Base-by-base conservation (phyloP, 345 rosid genomes). In the Camelina sativa region DNA sequence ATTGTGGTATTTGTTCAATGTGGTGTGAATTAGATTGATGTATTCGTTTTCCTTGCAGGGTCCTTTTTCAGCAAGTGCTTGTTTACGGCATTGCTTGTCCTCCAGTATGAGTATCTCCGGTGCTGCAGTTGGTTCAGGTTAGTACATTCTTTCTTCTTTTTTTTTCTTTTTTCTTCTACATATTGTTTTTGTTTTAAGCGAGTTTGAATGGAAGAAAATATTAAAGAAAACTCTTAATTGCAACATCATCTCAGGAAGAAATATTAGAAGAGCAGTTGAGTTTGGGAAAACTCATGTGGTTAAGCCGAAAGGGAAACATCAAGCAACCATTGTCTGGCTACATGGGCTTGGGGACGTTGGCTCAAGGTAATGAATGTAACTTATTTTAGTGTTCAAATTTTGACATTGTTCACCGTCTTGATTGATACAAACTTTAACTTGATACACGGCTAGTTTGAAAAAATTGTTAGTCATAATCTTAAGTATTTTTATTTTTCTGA, bases 331-430 rank as follows among this genome's bases (percentile, higher is more conserved):
- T 54, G 97, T 94, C 54, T 94, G 98, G 98, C 88, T 91, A 35
- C 98, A 94, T 81, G 98, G 97, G 19, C 96, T 91, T 80, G 98
- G 97, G 12, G 97, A 91, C 82, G 88, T 88, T 74, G 98, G 98
- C 67, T 87, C 92, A 0, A 90, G 97, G 98, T 94, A 84, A 56
- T 46, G 59, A 47, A 4, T 57, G 7, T 59, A 6, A 50, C 65
- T 61, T 12, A n/a, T 63, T 69, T 56, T 44, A 59, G 74, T 30
- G 73, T 69, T 76, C 65, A 17, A 67, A 70, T 46, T 34, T 13
- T 59, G 16, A 65, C 46, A 64, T 55, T 5, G 3, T 57, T 75
- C 55, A 50, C 51, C 5, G 38, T 43, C 13, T 69, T 44, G 51
- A 53, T 61, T 41, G 44, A 17, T 52, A 40, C 62, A 62, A 70